These are phyloP conservation scores for Pezicula carpinea DNA, from an alignment of 2,329 filamentous ascomycete genomes.

Conservation along the genomic window DNA sequence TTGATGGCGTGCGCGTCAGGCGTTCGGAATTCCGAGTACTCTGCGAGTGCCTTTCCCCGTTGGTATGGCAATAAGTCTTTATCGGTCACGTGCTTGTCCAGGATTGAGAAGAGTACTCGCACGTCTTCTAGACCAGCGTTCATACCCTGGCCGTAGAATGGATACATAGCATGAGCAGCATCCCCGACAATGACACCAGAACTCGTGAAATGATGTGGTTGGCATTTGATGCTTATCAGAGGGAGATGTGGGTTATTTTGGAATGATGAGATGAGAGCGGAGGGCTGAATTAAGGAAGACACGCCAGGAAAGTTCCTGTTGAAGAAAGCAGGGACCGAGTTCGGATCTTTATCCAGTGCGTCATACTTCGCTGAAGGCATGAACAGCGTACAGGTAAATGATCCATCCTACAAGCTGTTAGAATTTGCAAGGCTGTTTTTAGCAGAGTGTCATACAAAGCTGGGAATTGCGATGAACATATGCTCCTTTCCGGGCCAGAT, in stretches of 20 bases:
- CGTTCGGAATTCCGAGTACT: conserved; percentile 71
- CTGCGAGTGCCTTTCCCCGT: conserved; percentile 65
- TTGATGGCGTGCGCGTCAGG: conserved; percentile 87
- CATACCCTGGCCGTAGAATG: conserved; percentile 98
- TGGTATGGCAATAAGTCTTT: conserved; percentile 31
- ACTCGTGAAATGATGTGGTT: conserved; percentile 74
- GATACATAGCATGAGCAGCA: conserved; percentile 95
- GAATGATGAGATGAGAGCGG: conserved; percentile 71
- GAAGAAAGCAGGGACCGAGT: conserved; percentile 67
- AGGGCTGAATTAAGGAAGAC: conserved; percentile 61
- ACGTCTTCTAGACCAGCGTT: conserved; percentile 96
- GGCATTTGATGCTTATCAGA: conserved; percentile 88
- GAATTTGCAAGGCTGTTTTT: not conserved
- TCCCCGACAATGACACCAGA: conserved; percentile 86
- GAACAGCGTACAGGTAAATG: conserved; percentile 94
- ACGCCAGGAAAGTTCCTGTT: conserved; percentile 83
- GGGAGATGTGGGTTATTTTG: conserved; percentile 81
- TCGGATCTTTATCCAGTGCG: conserved; percentile 58
- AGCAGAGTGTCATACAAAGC: conserved; percentile 23
- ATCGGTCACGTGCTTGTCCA: conserved; percentile 56
- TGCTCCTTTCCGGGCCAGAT: conserved; percentile 94
- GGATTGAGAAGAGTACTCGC: conserved; percentile 73
- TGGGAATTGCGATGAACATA: conserved; percentile 98
- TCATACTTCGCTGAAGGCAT: conserved; percentile 68
- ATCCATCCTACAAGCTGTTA: conserved; percentile 61